These are phyloP conservation scores for Ilyonectria mors-panacis DNA, from an alignment of 2,329 filamentous ascomycete species.

Conservation along the genomic window DNA sequence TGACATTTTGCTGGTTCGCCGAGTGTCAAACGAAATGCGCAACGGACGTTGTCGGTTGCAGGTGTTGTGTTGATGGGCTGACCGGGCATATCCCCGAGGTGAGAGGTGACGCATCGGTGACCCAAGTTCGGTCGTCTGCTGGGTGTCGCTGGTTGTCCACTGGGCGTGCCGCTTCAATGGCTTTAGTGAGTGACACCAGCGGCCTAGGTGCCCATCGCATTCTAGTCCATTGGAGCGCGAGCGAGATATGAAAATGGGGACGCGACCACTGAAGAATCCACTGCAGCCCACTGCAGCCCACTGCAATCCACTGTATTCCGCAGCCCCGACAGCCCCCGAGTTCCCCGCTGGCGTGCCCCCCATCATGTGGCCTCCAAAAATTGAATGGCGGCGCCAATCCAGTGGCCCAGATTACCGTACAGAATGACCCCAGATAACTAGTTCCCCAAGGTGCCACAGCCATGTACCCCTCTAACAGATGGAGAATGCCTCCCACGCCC, in stretches of 20 bases:
- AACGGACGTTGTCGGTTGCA: conserved; percentile 22
- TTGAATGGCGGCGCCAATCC: conserved; percentile 15
- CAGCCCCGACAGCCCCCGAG: background rate
- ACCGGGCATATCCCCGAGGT: conserved; percentile 20
- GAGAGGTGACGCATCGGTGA: conserved; percentile 6
- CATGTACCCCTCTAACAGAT: conserved; percentile 33
- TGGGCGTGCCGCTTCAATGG: background rate
- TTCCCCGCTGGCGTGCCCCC: background rate
- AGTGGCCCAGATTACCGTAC: conserved; percentile 25
- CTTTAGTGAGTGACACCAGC: background rate
- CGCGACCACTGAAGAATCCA: background rate
- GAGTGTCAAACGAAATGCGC: background rate
- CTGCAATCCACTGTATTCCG: background rate
- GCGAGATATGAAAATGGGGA: background rate
- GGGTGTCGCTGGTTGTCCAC: too few relatives aligned
- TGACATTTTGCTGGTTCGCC: background rate
- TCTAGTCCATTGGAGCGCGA: background rate
- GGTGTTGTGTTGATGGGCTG: conserved; percentile 31
- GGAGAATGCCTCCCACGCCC: conserved; percentile 21
- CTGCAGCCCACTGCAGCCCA: background rate
- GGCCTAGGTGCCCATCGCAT: background rate
- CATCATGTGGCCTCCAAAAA: conserved; percentile 23
- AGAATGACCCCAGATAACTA: conserved; percentile 11
- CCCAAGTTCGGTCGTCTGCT: background rate
- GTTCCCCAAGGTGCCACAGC: conserved; percentile 21